phyloP scores from a whole-genome alignment of 345 rosid genomes.

The Camelina neglecta region DNA sequence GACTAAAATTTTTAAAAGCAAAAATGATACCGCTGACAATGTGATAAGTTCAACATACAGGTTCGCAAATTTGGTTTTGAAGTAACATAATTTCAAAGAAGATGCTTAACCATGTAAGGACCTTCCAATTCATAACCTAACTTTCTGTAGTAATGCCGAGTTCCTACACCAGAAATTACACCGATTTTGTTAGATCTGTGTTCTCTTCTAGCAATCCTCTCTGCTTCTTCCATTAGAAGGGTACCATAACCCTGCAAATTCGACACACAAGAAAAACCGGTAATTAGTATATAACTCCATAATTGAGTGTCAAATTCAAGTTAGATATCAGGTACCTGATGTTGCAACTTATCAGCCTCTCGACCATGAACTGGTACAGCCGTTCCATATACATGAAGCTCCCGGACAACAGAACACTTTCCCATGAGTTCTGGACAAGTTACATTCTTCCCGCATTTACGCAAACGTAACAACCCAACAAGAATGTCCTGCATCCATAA shows the following conservation, averaged over 20 bases:
- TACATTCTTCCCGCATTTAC: constrained; percentile 86
- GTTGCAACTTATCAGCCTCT: constrained; percentile 94
- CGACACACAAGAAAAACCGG: not conserved
- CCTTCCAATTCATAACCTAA: constrained; percentile 95
- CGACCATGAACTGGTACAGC: constrained; percentile 99
- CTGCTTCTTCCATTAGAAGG: constrained; percentile 98
- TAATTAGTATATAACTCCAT: not conserved
- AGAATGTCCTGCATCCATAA: constrained; percentile 81
- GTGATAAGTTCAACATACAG: constrained; percentile 14
- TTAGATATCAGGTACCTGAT: constrained; percentile 59
- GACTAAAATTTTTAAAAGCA: not conserved
- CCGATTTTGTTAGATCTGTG: constrained; percentile 85
- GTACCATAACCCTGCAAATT: constrained; percentile 86
- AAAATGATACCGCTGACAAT: constrained; percentile 9
- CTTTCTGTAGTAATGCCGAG: constrained; percentile 94
- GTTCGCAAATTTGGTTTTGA: not conserved
- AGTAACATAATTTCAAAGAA: constrained; percentile 43
- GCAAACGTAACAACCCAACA: constrained; percentile 85
- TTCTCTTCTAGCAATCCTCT: constrained; percentile 75
- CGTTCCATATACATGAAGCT: constrained; percentile 99
- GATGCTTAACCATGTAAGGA: constrained; percentile 93
- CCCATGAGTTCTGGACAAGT: constrained; percentile 91
- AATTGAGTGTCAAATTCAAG: not conserved
- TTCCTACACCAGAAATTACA: constrained; percentile 96
- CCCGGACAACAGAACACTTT: constrained; percentile 93